Evolutionary conservation across 768 basidiomycete genomes (phyloP), one percentile per base, ranked within the genome.

Genomic region (Mycena pura): DNA sequence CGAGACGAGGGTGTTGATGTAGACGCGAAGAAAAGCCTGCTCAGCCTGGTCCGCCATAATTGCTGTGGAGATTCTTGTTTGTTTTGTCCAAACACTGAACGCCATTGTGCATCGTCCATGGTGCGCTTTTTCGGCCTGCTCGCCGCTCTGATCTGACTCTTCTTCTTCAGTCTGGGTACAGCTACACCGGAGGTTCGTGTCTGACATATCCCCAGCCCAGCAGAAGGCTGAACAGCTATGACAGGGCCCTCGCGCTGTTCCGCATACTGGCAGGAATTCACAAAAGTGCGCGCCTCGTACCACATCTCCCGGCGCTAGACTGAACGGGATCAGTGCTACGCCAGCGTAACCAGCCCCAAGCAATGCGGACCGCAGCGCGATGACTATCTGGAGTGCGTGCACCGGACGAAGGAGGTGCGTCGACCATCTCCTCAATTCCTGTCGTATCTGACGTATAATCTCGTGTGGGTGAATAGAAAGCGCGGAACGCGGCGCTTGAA

Each of bases 1-100:
- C 2, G 81, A 77, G 1, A 85, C 80, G 65, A 95, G 70, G 13
- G 85, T 86, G 62, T 85, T 87, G 56, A 86, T 72, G 63, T 89
- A 87, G 3, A 83, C 83, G 68, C 83, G 87, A 40, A 88, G 84
- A 70, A 93, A 92, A 9, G 87, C 82, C 57, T 80, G 80, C 72
- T 91, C 89, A 61, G 89, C 83, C 65, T 83, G 79, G 64, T 82
- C 81, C 36, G 77, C 73, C 78, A 81, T 80, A 13, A 5, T 19
- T 27, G 40, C 40, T 48, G 53, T 54, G 49, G 31, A 48, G 47
- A 32, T 48, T 19, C 47, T 28, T 29, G 9, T 29, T 53, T 43
- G 4, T 17, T 13, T 28, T 3, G 27, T 5, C 2, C 13, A 47
- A 47, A 15, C 3, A 47, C 21, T 40, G 39, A 10, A 40, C 17